phyloP scores from a whole-genome alignment of 345 rosid species.

The Clarkia xantiana region DNA sequence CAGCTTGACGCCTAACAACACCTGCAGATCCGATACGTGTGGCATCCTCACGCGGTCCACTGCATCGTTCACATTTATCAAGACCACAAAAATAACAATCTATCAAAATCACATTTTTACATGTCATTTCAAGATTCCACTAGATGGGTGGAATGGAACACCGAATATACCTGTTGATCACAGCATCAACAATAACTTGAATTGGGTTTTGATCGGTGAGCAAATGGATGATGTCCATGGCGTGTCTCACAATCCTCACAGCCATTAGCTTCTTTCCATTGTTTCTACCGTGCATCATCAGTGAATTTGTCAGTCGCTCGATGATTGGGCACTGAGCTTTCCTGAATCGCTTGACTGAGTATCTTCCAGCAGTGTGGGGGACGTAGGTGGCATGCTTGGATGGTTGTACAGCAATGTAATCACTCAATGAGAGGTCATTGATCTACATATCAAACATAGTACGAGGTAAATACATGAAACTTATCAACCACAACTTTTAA shows the following conservation, averaged over 20 bases:
- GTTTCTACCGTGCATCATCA: conserved; percentile 94
- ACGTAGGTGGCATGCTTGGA: conserved; percentile 80
- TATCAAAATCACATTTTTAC: not conserved
- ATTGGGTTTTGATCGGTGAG: conserved; percentile 72
- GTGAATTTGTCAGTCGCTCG: conserved; percentile 85
- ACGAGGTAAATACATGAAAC: not conserved
- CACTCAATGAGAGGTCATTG: conserved; percentile 48
- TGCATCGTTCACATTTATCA: conserved; percentile 8
- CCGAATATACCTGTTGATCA: conserved; percentile 55
- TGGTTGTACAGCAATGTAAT: conserved; percentile 59
- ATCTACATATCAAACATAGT: conserved; percentile 23
- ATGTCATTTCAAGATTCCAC: not conserved
- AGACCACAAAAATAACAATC: too few species aligned
- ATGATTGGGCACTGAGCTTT: conserved; percentile 94
- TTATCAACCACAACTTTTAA: not conserved
- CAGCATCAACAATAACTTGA: conserved; percentile 83
- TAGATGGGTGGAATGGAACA: not conserved
- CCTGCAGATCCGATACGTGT: conserved; percentile 97
- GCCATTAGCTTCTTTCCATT: conserved; percentile 91
- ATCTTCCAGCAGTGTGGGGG: conserved; percentile 92
- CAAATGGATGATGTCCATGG: conserved; percentile 88
- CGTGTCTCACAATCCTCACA: conserved; percentile 67
- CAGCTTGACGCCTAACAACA: conserved; percentile 96
- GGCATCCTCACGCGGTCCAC: conserved; percentile 97
- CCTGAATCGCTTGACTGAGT: conserved; percentile 85